phyloP scores from a whole-genome alignment of 176 grass and related monocot species.

The Triticum turgidum region DNA sequence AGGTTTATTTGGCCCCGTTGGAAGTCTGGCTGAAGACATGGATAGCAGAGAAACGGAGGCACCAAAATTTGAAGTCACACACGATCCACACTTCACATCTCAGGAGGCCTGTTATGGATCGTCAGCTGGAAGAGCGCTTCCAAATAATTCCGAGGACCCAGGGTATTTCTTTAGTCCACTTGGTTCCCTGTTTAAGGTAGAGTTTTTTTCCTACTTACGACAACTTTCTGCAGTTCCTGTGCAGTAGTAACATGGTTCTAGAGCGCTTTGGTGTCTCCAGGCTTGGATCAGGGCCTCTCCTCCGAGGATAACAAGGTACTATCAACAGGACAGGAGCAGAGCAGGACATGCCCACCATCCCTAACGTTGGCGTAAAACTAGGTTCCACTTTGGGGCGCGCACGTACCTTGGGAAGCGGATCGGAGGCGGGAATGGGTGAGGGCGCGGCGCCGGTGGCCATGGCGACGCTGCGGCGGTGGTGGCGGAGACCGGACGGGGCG shows the following conservation, averaged over 20 bases:
- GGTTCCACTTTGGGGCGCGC: background rate
- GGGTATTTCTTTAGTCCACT: background rate
- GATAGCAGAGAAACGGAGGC: background rate
- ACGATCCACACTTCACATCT: background rate
- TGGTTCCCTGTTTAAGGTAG: background rate
- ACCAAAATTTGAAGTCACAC: background rate
- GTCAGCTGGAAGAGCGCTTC: background rate
- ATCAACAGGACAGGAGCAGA: background rate
- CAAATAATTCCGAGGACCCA: background rate
- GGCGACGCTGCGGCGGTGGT: conserved; percentile 5
- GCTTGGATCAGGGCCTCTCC: background rate
- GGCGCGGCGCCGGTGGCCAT: conserved; percentile 28
- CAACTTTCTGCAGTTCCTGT: background rate
- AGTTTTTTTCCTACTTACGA: background rate
- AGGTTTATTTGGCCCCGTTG: background rate
- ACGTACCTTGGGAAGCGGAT: conserved; percentile 47
- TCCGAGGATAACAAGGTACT: background rate
- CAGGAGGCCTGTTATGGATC: background rate
- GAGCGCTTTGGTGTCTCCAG: background rate
- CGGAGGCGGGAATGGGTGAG: background rate
- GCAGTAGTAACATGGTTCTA: background rate
- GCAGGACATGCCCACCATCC: background rate
- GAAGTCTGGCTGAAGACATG: background rate
- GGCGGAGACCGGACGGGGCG: background rate
- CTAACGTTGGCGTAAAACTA: background rate